Percentiles rank a stretch among this genome's conserved stretches.
phyloP scores from a whole-genome alignment of 805 yeast genomes.

The Starmerella ratchasimensis region DNA sequence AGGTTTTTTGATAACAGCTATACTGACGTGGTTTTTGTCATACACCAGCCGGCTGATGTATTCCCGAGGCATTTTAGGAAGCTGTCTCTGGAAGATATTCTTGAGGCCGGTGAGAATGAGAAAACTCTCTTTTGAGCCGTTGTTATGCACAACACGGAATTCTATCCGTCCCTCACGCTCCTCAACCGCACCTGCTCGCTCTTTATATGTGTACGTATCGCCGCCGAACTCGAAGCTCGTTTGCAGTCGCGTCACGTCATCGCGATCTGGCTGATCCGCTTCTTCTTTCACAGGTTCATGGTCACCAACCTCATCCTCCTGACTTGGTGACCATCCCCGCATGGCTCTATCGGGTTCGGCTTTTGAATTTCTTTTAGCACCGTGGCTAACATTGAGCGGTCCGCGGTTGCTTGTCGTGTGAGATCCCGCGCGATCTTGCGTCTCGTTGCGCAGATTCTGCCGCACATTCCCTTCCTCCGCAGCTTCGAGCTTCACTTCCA shows the following conservation, averaged over 20 bases:
- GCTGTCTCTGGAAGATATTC: conserved; percentile 90
- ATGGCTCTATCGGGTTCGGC: too few relatives aligned
- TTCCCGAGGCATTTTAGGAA: conserved; percentile 97
- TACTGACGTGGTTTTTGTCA: conserved; percentile 85
- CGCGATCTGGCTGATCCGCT: conserved; percentile 19
- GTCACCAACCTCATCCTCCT: too few relatives aligned
- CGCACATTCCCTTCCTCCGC: conserved; percentile 22
- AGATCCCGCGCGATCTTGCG: not conserved
- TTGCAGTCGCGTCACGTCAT: conserved; percentile 25
- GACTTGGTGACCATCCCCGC: too few relatives aligned
- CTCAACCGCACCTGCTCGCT: conserved; percentile 86
- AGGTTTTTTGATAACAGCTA: conserved; percentile 91
- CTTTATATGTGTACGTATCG: conserved; percentile 65
- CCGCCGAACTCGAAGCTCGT: conserved; percentile 60
- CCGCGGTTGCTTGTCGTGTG: not conserved
- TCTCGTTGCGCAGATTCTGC: conserved; percentile 14
- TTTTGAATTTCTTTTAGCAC: too few relatives aligned
- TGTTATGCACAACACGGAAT: conserved; percentile 92
- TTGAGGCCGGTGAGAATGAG: conserved; percentile 90
- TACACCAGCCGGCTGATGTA: conserved; percentile 89
- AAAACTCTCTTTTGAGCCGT: conserved; percentile 70
- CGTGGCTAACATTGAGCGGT: too few relatives aligned
- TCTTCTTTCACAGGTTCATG: conserved; percentile 20
- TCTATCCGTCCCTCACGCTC: conserved; percentile 88
- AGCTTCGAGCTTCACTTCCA: conserved; percentile 22